Percentiles rank a stretch among this genome's conserved stretches.
phyloP scores from a whole-genome alignment of 805 yeast species.

The Ogataea trehaloabstinens region DNA sequence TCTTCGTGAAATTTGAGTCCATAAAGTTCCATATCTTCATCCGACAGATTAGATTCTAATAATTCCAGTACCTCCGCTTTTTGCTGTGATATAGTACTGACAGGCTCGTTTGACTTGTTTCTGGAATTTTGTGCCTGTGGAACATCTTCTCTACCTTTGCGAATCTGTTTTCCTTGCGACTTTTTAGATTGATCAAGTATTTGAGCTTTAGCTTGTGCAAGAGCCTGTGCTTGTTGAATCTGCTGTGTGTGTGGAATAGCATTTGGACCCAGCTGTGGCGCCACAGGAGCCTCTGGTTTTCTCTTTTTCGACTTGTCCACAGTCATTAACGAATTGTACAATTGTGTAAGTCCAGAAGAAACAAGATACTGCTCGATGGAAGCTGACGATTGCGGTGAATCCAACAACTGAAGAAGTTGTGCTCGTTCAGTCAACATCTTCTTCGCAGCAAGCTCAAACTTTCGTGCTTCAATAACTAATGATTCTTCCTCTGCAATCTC shows the following conservation, averaged over 20 bases:
- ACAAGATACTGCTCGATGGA: conserved; percentile 73
- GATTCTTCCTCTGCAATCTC: conserved; percentile 98
- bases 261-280: conserved; percentile 56
- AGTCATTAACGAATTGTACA: conserved; percentile 74
- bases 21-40: conserved; percentile 78
- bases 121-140: not conserved
- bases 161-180: conserved; percentile 9
- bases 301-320: conserved; percentile 61
- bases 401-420: conserved; percentile 71
- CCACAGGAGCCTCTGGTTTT: conserved; percentile 51
- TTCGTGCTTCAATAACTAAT: conserved; percentile 84
- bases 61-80: conserved; percentile 31
- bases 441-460: conserved; percentile 89
- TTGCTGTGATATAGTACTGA: conserved; percentile 26
- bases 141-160: conserved; percentile 1
- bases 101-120: conserved; percentile 20
- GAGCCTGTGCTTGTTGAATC: conserved; percentile 18
- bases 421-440: conserved; percentile 83
- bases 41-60: conserved; percentile 56
- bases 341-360: conserved; percentile 85
- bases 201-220: conserved; percentile 9
- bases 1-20: conserved; percentile 82
- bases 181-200: conserved; percentile 14
- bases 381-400: conserved; percentile 81
- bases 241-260: conserved; percentile 47